Evolutionary conservation across 805 yeast genomes (phyloP).

Genomic region (Torulaspora indica): DNA sequence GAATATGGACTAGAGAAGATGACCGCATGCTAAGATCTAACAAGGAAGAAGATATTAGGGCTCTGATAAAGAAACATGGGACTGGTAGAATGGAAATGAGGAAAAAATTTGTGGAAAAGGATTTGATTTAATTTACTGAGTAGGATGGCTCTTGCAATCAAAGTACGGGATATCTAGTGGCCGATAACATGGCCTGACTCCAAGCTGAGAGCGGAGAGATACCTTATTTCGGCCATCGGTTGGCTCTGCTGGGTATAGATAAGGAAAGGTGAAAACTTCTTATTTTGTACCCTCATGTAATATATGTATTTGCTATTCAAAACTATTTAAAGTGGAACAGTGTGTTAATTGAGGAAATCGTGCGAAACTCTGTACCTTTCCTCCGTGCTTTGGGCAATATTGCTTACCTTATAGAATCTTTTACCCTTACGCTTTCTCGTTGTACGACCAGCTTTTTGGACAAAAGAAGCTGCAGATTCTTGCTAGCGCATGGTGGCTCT

Average conservation of each 20-base stretch:
- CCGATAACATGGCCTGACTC: too few species aligned
- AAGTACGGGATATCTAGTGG: too few species aligned
- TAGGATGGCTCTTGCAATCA: background rate
- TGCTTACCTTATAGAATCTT: conserved; percentile 25
- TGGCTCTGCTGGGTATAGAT: too few species aligned
- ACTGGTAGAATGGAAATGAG: conserved; percentile 41
- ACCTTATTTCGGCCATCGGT: too few species aligned
- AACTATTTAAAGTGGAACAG: background rate
- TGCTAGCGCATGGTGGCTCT: conserved; percentile 20
- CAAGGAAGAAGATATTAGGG: conserved; percentile 35
- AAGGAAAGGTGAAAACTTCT: background rate
- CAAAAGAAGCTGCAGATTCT: conserved; percentile 52
- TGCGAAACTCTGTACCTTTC: background rate
- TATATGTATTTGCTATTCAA: conserved; percentile 2
- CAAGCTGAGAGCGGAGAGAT: too few species aligned
- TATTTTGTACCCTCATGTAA: conserved; percentile 1
- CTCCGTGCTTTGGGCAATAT: too few species aligned
- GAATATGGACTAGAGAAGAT: conserved; percentile 45
- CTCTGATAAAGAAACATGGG: conserved; percentile 39
- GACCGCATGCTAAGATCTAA: conserved; percentile 37
- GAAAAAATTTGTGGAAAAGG: conserved; percentile 38
- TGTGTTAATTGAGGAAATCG: background rate
- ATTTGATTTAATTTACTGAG: conserved; percentile 25
- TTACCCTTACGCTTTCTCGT: conserved; percentile 43
- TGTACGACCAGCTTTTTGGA: conserved; percentile 59